Base-by-base conservation (phyloP, 495 filamentous ascomycete genomes). In the Margaritispora aquatica region DNA sequence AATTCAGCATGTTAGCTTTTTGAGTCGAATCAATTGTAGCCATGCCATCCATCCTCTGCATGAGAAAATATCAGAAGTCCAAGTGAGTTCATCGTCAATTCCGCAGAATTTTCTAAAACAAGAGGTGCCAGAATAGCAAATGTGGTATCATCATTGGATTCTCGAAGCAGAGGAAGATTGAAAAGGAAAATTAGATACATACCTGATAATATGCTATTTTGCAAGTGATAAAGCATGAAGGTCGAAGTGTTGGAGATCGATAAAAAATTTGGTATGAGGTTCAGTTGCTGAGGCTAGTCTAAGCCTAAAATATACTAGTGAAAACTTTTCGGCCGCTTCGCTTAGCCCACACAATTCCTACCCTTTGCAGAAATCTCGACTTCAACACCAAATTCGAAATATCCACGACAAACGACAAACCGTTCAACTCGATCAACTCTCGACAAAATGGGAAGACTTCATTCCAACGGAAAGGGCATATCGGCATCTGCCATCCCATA, bases 391-490 rank as follows among this genome's bases (percentile, higher is more conserved):
- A 10, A 15, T 17, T 44, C 19, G 17, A 44, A 44, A 8, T 48
- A 48, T 48, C 26, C 26, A 55, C 63, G 51, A 61, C 31, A 44
- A 55, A 31, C 54, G 46, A 53, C 63, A 68, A 71, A 69, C 26
- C 23, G 13, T 26, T n/a, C 62, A 55, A 62, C 60, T 68, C 67
- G 64, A 57, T 59, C 68, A 71, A 71, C 70, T 63, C 68, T 78
- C 68, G 68, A 69, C 78, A 88, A 72, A 72, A 96, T 96, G 93
- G 93, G 92, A 87, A 87, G 94, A 79, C 86, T 98, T 84, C 95
- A 99, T 89, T 88, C 83, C 83, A 97, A 96, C 70, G 94, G 95
- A 80, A 99, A 99, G 87, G 95, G 95, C 75, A 97, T 97, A 75
- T 88, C 90, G 55, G 78, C 88, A 78, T 95, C 89, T 58, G 90